Evolutionary conservation across 148 eudicot genomes (phyloP).

Genomic region (Rhododendron kiyosumense): DNA sequence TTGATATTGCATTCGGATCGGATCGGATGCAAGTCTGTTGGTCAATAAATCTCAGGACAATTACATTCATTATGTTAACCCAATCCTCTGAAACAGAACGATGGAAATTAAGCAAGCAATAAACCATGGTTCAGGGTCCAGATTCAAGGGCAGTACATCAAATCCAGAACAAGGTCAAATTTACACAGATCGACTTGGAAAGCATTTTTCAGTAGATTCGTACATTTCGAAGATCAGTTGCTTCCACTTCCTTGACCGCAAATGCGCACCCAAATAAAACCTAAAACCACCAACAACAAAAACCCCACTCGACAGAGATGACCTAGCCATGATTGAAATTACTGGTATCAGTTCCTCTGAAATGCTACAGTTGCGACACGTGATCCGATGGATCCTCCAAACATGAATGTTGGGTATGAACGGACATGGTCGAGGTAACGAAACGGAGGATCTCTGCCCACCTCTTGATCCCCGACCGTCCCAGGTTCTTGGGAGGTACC

Average conservation of each 20-base stretch:
- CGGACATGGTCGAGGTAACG: conserved; percentile 79
- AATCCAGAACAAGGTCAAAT: not conserved
- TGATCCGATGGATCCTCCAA: conserved; percentile 92
- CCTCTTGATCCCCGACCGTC: conserved; percentile 31
- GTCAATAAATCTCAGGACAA: not conserved
- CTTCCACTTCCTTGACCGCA: not conserved
- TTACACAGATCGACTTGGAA: not conserved
- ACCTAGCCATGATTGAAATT: not conserved
- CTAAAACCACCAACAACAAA: not conserved
- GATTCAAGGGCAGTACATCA: not conserved
- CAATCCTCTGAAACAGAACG: not conserved
- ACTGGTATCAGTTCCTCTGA: conserved; percentile 42
- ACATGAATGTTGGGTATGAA: conserved; percentile 87
- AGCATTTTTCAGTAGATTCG: conserved; percentile 1
- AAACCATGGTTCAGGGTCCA: not conserved
- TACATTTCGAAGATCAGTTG: not conserved
- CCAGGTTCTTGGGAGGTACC: conserved; percentile 33
- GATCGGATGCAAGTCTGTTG: not conserved
- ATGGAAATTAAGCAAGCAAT: not conserved
- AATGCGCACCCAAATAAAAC: not conserved
- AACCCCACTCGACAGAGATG: conserved; percentile 12
- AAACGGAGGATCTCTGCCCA: conserved; percentile 33
- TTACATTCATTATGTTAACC: not conserved
- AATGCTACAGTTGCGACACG: conserved; percentile 96
- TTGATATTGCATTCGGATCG: not conserved